Conservation (phyloP, 306 rosid genomes). For the Biancaea sappan region DNA sequence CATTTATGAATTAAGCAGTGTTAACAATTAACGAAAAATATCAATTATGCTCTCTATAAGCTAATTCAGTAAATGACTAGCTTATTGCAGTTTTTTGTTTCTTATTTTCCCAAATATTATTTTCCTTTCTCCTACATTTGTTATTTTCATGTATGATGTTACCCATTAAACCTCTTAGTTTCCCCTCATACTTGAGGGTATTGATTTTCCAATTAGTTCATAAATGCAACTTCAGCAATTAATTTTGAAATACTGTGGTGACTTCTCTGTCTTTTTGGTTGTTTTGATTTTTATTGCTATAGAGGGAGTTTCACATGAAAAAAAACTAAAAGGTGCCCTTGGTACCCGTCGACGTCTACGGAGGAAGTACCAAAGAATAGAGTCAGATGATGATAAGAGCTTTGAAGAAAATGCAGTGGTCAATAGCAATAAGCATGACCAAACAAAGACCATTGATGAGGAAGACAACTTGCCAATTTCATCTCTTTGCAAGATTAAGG, state of each 20-base stretch:
- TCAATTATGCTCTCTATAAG: not conserved
- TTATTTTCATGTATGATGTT: not conserved
- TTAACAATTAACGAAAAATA: not conserved
- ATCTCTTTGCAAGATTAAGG: slow-evolving; percentile 43
- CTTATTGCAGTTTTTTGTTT: not conserved
- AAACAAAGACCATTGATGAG: slow-evolving; percentile 41
- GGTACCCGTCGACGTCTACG: slow-evolving; percentile 48
- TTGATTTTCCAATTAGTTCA: not conserved
- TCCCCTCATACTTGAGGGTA: not conserved
- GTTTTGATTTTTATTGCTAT: slow-evolving; percentile 31
- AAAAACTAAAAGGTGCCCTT: slow-evolving; percentile 34
- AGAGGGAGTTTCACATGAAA: slow-evolving; percentile 47
- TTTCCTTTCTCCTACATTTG: not conserved
- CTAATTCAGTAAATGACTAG: not conserved
- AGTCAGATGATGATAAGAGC: slow-evolving; percentile 53
- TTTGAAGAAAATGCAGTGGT: slow-evolving; percentile 31
- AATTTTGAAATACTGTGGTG: not conserved
- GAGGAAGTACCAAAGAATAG: slow-evolving; percentile 58
- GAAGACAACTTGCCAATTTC: slow-evolving; percentile 59
- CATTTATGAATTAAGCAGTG: not conserved
- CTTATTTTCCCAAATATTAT: not conserved
- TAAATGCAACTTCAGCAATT: slow-evolving; percentile 4
- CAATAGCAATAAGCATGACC: slow-evolving; percentile 22
- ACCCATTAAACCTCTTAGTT: not conserved
- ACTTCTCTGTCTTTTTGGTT: slow-evolving; percentile 19